A percentile compares a stretch with the other conserved stretches of the same genome.
These are phyloP conservation scores for Epichloe glyceriae DNA, from an alignment of 2,329 filamentous ascomycete species.

Conservation along the genomic window DNA sequence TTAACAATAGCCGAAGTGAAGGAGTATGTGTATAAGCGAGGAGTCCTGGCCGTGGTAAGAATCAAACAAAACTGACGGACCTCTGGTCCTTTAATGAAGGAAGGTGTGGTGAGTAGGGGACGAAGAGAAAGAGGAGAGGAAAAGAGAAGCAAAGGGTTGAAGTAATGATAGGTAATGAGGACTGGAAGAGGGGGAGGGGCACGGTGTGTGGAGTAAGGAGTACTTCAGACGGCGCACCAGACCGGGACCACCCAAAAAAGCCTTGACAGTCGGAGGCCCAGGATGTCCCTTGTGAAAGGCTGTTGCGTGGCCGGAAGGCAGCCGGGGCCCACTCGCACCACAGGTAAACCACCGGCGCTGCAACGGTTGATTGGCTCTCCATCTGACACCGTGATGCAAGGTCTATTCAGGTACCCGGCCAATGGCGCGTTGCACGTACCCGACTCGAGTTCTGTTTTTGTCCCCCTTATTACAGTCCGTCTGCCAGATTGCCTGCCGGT, in stretches of 20 bases:
- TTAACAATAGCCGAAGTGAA: conserved; percentile 3
- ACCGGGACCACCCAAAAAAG: neutral
- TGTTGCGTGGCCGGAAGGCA: neutral
- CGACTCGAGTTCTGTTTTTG: neutral
- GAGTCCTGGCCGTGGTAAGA: conserved; percentile 8
- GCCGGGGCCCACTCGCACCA: neutral
- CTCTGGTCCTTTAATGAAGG: conserved; percentile 6
- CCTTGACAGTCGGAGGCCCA: neutral
- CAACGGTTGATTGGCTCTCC: neutral
- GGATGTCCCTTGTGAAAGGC: neutral
- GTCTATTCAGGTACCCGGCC: conserved; percentile 16
- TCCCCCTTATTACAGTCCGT: too few species aligned
- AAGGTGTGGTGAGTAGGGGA: conserved; percentile 1
- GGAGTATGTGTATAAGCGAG: conserved; percentile 4
- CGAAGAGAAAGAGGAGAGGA: neutral
- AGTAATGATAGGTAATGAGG: neutral
- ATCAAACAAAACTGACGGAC: conserved; percentile 6
- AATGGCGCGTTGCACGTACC: conserved; percentile 16
- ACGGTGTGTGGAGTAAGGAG: too few species aligned
- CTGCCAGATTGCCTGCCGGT: neutral
- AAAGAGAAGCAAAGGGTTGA: neutral
- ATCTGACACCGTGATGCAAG: neutral
- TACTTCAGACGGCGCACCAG: too few species aligned
- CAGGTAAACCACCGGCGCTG: neutral
- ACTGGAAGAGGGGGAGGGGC: neutral